Conservation (phyloP, 345 rosid species). For the Camelina sativa region DNA sequence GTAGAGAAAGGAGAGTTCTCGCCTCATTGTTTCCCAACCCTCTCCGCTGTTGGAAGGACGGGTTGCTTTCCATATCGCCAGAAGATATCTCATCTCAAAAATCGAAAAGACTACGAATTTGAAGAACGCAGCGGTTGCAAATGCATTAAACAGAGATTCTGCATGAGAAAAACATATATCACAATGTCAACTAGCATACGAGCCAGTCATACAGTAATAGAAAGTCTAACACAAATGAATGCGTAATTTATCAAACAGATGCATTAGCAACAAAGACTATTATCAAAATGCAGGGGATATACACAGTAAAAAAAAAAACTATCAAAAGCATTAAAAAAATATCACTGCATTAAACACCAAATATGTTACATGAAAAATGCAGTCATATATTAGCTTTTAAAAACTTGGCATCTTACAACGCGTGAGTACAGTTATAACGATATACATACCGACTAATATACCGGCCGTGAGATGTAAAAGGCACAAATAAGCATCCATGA, state of each 20-base stretch:
- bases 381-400: neutral
- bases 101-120: constrained; percentile 97
- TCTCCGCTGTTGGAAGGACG: constrained; percentile 90
- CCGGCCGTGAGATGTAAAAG: constrained; percentile 94
- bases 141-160: constrained; percentile 98
- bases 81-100: constrained; percentile 99
- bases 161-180: constrained; percentile 36
- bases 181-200: constrained; percentile 20
- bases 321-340: neutral
- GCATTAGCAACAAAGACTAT: neutral
- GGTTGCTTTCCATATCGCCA: constrained; percentile 98
- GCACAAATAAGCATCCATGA: constrained; percentile 99
- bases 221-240: constrained; percentile 3
- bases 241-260: neutral
- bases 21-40: constrained; percentile 99
- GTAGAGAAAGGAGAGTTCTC: constrained; percentile 93
- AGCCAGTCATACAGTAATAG: constrained; percentile 1
- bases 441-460: constrained; percentile 83
- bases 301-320: neutral
- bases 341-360: neutral
- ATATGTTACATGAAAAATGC: neutral
- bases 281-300: neutral
- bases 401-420: neutral
- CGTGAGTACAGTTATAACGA: neutral
- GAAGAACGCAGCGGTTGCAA: constrained; percentile 98